phyloP scores from a whole-genome alignment of 371 early-diverging fungal genomes.

The Mucor plumbeus region DNA sequence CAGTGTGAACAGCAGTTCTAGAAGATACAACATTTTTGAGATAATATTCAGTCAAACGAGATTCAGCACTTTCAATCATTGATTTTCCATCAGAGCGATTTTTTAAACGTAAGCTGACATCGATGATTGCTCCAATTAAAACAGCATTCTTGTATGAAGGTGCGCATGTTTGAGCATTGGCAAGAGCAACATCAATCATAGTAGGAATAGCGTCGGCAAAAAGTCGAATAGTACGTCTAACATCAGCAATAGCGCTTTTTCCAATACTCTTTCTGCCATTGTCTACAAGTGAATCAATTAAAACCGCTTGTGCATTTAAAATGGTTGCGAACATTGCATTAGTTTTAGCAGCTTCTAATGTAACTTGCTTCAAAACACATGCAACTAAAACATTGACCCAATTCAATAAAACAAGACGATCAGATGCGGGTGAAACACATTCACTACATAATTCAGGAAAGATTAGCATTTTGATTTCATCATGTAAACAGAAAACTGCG shows the following conservation, averaged over 20 bases:
- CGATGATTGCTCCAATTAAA: slow-evolving; percentile 64
- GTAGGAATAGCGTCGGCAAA: slow-evolving; percentile 55
- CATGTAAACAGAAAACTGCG: slow-evolving; percentile 1
- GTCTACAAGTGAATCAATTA: slow-evolving; percentile 57
- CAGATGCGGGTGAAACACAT: slow-evolving; percentile 55
- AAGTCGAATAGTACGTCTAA: slow-evolving; percentile 63
- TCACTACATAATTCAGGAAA: slow-evolving; percentile 26
- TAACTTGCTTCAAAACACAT: slow-evolving; percentile 37
- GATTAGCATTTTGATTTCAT: neutral
- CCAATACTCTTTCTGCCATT: slow-evolving; percentile 51
- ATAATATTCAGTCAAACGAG: slow-evolving; percentile 64
- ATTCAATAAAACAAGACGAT: slow-evolving; percentile 64
- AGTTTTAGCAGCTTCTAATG: slow-evolving; percentile 27
- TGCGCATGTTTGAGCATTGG: slow-evolving; percentile 45
- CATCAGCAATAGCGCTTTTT: slow-evolving; percentile 60
- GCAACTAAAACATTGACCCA: slow-evolving; percentile 62
- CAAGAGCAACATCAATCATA: slow-evolving; percentile 50
- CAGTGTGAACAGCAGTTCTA: slow-evolving; percentile 55
- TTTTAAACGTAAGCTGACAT: slow-evolving; percentile 60
- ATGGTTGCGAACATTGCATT: slow-evolving; percentile 38
- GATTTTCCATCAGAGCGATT: slow-evolving; percentile 37
- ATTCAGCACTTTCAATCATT: slow-evolving; percentile 45
- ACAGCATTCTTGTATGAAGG: slow-evolving; percentile 62
- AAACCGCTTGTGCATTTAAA: slow-evolving; percentile 58
- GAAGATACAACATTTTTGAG: slow-evolving; percentile 65